Percentiles rank a stretch among this genome's conserved stretches.
Evolutionary conservation across 2,329 filamentous ascomycete species (phyloP).

Genomic region (Fusarium haematococcum): DNA sequence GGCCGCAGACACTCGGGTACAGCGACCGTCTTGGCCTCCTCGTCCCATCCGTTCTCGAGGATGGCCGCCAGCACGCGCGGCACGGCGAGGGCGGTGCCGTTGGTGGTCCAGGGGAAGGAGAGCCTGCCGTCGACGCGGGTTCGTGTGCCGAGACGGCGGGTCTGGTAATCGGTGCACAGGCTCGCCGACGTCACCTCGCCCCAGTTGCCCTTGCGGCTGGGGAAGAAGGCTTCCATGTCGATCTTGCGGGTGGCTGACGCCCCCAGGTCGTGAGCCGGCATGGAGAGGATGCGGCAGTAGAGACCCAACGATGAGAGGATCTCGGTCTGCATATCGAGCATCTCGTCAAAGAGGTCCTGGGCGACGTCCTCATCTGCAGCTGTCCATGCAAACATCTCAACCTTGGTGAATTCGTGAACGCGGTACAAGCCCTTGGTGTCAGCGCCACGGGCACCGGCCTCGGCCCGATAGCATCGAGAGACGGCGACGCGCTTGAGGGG

Average conservation of each 20-base stretch:
- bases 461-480: slow-evolving; percentile 94
- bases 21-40: slow-evolving; percentile 71
- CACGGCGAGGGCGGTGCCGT: slow-evolving; percentile 93
- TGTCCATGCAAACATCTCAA: slow-evolving; percentile 97
- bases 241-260: slow-evolving; percentile 88
- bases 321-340: slow-evolving; percentile 87
- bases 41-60: slow-evolving; percentile 91
- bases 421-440: slow-evolving; percentile 96
- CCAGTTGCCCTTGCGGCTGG: slow-evolving; percentile 79
- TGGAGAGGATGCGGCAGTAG: slow-evolving; percentile 89
- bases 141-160: slow-evolving; percentile 81
- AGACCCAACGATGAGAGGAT: slow-evolving; percentile 83
- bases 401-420: slow-evolving; percentile 98
- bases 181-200: slow-evolving; percentile 93
- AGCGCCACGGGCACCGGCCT: slow-evolving; percentile 89
- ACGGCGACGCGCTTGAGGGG: slow-evolving; percentile 85
- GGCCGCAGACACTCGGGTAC: slow-evolving; percentile 83
- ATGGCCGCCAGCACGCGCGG: slow-evolving; percentile 90
- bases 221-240: slow-evolving; percentile 96
- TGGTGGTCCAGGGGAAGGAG: slow-evolving; percentile 88
- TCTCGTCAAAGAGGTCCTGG: slow-evolving; percentile 79
- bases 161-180: slow-evolving; percentile 96
- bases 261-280: slow-evolving; percentile 90
- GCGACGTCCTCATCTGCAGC: slow-evolving; percentile 63
- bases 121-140: slow-evolving; percentile 69